These are phyloP conservation scores for Nasturtium officinale DNA, from an alignment of 345 rosid genomes.

Conservation along the genomic window DNA sequence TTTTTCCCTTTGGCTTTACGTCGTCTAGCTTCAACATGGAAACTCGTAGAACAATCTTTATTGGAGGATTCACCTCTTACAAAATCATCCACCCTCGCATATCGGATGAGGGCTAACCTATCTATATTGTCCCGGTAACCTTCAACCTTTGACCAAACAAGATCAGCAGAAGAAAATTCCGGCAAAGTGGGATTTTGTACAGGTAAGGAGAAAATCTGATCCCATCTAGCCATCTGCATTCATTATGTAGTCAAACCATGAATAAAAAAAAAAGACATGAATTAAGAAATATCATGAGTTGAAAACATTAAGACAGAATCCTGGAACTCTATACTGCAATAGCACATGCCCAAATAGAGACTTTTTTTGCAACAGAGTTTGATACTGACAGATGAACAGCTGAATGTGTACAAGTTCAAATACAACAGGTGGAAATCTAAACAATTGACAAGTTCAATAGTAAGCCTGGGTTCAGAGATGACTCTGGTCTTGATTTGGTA, in stretches of 20 bases:
- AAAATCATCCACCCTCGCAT: constrained; percentile 88
- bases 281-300: constrained; percentile 6
- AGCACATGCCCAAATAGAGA: not conserved
- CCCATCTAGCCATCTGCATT: constrained; percentile 97
- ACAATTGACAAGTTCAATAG: constrained; percentile 1
- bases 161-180: constrained; percentile 75
- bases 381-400: not conserved
- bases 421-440: not conserved
- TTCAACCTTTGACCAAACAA: constrained; percentile 95
- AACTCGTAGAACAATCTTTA: constrained; percentile 86
- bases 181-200: constrained; percentile 80
- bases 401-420: not conserved
- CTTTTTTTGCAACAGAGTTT: too few relatives aligned
- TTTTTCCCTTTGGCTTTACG: constrained; percentile 54
- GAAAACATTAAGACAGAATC: not conserved
- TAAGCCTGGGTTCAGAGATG: not conserved
- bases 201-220: constrained; percentile 84
- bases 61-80: constrained; percentile 85
- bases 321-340: not conserved
- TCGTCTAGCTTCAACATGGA: constrained; percentile 95
- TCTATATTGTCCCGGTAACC: constrained; percentile 94
- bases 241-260: not conserved
- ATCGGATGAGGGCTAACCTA: constrained; percentile 88
- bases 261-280: not conserved
- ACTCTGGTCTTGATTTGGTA: too few relatives aligned